Percentiles rank a stretch among this genome's conserved stretches.
Evolutionary conservation across 805 yeast genomes (phyloP).

Genomic region (Lipomyces orientalis): DNA sequence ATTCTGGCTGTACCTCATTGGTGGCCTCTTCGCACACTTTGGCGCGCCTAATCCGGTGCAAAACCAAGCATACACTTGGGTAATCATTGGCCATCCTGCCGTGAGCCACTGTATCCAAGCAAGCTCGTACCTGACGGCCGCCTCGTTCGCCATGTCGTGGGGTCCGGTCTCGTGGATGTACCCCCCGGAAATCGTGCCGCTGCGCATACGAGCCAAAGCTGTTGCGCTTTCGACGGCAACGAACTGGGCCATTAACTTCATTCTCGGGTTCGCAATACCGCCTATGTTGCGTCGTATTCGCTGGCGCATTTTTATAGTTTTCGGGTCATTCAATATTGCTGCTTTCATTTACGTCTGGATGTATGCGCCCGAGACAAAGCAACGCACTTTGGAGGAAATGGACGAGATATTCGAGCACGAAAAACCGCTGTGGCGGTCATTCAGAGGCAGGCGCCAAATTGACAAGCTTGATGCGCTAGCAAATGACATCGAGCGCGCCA

Average conservation of each 20-base stretch:
- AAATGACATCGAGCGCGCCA: conserved; percentile 16
- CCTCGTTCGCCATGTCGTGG: conserved; percentile 61
- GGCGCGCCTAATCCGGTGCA: conserved; percentile 49
- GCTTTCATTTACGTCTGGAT: conserved; percentile 55
- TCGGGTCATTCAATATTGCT: conserved; percentile 55
- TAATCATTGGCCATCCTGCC: conserved; percentile 61
- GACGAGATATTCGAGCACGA: conserved; percentile 51
- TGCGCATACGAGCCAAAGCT: conserved; percentile 64
- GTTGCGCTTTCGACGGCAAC: conserved; percentile 67
- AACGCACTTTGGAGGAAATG: conserved; percentile 48
- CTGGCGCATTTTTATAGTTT: conserved; percentile 73
- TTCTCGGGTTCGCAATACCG: conserved; percentile 53
- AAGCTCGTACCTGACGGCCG: conserved; percentile 61
- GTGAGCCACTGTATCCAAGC: conserved; percentile 56
- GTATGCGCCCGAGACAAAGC: conserved; percentile 87
- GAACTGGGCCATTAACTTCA: conserved; percentile 69
- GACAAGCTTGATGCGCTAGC: conserved; percentile 5
- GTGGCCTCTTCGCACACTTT: conserved; percentile 62
- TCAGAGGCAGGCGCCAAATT: neutral
- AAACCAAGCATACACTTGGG: conserved; percentile 49
- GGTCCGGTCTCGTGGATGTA: conserved; percentile 67
- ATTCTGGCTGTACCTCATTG: conserved; percentile 68
- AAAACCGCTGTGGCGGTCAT: conserved; percentile 15
- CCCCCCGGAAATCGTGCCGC: conserved; percentile 68
- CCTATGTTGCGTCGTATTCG: conserved; percentile 43